A percentile compares a stretch with the other conserved stretches of the same genome.
Evolutionary conservation across 75 land plant genomes (phyloP).

Genomic region (Pseudotsuga menziesii): DNA sequence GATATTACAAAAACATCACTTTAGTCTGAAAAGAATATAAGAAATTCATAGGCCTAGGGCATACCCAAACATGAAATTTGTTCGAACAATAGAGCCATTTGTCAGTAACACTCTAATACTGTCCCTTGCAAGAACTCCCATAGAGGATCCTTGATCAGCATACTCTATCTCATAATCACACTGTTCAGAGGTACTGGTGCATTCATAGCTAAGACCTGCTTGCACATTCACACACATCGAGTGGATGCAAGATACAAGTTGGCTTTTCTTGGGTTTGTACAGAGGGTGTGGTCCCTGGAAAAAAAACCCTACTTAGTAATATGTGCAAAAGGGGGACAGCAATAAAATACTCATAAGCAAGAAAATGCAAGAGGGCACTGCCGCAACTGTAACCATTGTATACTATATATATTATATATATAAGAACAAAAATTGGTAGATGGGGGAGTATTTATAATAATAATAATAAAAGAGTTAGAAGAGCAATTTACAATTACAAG

Average conservation of each 20-base stretch:
- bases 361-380: too few relatives aligned
- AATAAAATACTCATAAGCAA: too few relatives aligned
- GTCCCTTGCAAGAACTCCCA: slow-evolving; percentile 79
- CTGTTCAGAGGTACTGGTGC: slow-evolving; percentile 44
- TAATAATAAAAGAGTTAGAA: too few relatives aligned
- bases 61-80: slow-evolving; percentile 68
- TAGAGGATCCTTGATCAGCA: slow-evolving; percentile 81
- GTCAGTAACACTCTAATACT: slow-evolving; percentile 31
- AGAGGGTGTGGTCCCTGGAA: slow-evolving; percentile 73
- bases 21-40: not conserved
- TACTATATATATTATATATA: too few relatives aligned
- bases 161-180: slow-evolving; percentile 87
- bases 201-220: slow-evolving; percentile 22
- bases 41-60: slow-evolving; percentile 12
- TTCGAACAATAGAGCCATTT: slow-evolving; percentile 48
- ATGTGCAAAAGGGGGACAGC: not conserved
- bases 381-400: too few relatives aligned
- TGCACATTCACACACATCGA: slow-evolving; percentile 57
- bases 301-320: not conserved
- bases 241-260: slow-evolving; percentile 42
- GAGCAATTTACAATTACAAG: too few relatives aligned
- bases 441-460: too few relatives aligned
- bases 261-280: slow-evolving; percentile 59
- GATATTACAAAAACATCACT: not conserved
- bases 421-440: too few relatives aligned